phyloP scores from a whole-genome alignment of 2,329 filamentous ascomycete species.

The Colletotrichum filicis region DNA sequence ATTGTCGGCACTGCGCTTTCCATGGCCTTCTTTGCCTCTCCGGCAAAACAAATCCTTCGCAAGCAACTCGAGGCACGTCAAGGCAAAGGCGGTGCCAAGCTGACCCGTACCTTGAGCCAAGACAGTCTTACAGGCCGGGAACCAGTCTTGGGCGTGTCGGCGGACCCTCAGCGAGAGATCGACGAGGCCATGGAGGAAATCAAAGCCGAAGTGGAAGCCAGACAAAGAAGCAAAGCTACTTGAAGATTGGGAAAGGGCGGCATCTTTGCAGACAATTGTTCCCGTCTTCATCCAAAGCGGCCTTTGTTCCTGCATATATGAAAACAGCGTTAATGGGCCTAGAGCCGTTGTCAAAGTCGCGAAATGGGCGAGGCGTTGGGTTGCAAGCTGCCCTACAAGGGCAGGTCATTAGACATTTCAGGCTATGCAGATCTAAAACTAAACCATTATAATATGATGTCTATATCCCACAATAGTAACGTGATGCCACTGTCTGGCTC shows the following conservation, averaged over 20 bases:
- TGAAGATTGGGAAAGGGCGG: neutral
- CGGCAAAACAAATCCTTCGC: slow-evolving; percentile 72
- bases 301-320: neutral
- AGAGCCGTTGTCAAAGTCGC: neutral
- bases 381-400: neutral
- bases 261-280: neutral
- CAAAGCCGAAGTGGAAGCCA: slow-evolving; percentile 74
- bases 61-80: slow-evolving; percentile 69
- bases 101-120: slow-evolving; percentile 63
- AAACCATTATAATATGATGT: slow-evolving; percentile 21
- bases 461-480: slow-evolving; percentile 6
- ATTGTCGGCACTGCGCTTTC: slow-evolving; percentile 73
- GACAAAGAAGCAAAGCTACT: slow-evolving; percentile 33
- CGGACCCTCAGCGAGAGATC: slow-evolving; percentile 79
- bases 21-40: slow-evolving; percentile 82
- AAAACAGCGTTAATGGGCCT: neutral
- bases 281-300: neutral
- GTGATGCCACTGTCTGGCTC: neutral
- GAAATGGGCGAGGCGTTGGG: neutral
- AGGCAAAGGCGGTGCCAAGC: slow-evolving; percentile 54
- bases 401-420: slow-evolving; percentile 23
- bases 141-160: slow-evolving; percentile 81
- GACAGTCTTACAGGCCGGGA: slow-evolving; percentile 67
- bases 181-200: slow-evolving; percentile 84
- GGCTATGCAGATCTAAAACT: slow-evolving; percentile 12